Conservation (phyloP, 2,329 filamentous ascomycete genomes). For the Trematosphaeria pertusa region DNA sequence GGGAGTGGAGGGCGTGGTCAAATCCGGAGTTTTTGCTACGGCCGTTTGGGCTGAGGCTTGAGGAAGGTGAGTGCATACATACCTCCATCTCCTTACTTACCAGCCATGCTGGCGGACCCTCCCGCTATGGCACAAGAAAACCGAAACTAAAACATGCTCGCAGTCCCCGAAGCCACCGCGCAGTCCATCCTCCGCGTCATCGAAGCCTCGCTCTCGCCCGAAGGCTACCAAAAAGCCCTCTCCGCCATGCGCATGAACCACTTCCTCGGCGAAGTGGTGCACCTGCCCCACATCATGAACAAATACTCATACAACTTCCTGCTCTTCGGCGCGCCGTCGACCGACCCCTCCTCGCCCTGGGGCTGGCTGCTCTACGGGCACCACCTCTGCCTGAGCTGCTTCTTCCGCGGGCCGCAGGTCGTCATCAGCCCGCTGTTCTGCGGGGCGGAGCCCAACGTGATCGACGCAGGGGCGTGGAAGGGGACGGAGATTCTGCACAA, state of each 20-base stretch:
- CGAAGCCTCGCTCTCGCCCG: slow-evolving; percentile 66
- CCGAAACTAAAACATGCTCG: too few relatives aligned
- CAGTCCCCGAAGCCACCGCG: slow-evolving; percentile 38
- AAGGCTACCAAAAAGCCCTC: slow-evolving; percentile 74
- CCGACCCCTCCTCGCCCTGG: slow-evolving; percentile 63
- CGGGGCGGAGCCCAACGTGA: slow-evolving; percentile 78
- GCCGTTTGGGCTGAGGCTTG: slow-evolving; percentile 73
- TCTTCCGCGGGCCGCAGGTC: slow-evolving; percentile 70
- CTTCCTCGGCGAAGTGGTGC: slow-evolving; percentile 73
- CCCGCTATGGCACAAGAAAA: too few relatives aligned
- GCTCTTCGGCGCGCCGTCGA: slow-evolving; percentile 70
- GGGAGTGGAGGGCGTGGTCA: slow-evolving; percentile 73
- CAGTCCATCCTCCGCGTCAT: slow-evolving; percentile 63
- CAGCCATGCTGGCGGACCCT: too few relatives aligned
- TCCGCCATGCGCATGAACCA: slow-evolving; percentile 77
- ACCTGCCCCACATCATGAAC: slow-evolving; percentile 70
- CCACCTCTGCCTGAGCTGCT: slow-evolving; percentile 76
- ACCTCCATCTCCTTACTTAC: not conserved
- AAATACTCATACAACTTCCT: slow-evolving; percentile 79
- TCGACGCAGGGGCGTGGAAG: slow-evolving; percentile 68
- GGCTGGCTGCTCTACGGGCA: slow-evolving; percentile 80
- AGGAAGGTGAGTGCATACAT: slow-evolving; percentile 56
- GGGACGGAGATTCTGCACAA: slow-evolving; percentile 71
- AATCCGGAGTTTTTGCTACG: slow-evolving; percentile 78
- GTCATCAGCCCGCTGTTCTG: slow-evolving; percentile 78